These are phyloP conservation scores for Coniella lustricola DNA, from an alignment of 2,329 filamentous ascomycete species.

Conservation along the genomic window DNA sequence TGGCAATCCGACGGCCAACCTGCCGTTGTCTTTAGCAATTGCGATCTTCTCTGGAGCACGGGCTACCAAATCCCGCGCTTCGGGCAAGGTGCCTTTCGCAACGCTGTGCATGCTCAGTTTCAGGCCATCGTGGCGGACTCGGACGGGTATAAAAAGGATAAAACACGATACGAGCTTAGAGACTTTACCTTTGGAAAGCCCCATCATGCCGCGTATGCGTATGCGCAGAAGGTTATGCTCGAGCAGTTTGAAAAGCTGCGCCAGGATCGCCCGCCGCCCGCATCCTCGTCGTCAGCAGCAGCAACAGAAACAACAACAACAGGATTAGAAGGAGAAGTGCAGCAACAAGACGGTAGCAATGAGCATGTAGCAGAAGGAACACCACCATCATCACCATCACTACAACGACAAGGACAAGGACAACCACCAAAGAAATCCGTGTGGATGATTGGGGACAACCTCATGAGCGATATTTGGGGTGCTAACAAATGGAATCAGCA, in stretches of 20 bases:
- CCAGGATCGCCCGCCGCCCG: too few relatives aligned
- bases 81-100: conserved; percentile 85
- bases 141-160: not conserved
- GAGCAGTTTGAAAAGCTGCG: conserved; percentile 38
- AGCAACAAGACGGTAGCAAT: conserved; percentile 31
- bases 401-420: too few relatives aligned
- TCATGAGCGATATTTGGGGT: conserved; percentile 82
- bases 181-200: conserved; percentile 65
- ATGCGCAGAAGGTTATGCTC: conserved; percentile 68
- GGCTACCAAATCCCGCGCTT: conserved; percentile 78
- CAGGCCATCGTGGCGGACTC: conserved; percentile 42
- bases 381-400: too few relatives aligned
- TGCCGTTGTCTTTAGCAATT: conserved; percentile 78
- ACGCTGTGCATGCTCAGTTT: conserved; percentile 52
- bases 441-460: conserved; percentile 93
- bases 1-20: conserved; percentile 81
- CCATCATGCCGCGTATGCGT: conserved; percentile 67
- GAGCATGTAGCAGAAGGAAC: conserved; percentile 1
- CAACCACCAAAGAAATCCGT: too few relatives aligned
- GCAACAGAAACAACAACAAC: too few relatives aligned
- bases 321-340: too few relatives aligned
- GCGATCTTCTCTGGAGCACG: conserved; percentile 84
- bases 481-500: conserved; percentile 61
- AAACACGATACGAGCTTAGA: conserved; percentile 30
- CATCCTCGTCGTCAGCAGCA: too few relatives aligned